Evolutionary conservation across 768 basidiomycete genomes (phyloP), one percentile per base, ranked within the genome.

Genomic region (Termitomyces eurrhizus): DNA sequence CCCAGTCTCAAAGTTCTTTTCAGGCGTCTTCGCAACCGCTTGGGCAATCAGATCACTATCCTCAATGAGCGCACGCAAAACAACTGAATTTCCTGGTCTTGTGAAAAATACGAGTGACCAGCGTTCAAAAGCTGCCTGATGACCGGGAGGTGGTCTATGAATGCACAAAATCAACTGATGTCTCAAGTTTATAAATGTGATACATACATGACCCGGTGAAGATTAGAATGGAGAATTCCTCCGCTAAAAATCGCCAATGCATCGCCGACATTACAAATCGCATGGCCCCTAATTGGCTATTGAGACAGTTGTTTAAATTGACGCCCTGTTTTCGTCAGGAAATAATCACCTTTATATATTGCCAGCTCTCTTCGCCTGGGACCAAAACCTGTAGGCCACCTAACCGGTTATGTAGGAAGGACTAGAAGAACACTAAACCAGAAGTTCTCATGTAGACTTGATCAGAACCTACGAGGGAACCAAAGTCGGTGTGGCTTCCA

Each of bases 401-500:
- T 7, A 42, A 18, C 3, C 78, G 79, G 67, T 89, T 90, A 65
- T 89, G 86, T 6, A 90, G 73, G 74, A 89, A 84, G 0, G 86
- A 85, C 83, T 86, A 49, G 75, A 61, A 5, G 70, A 60, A 59
- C 78, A 67, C 5, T 73, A 76, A n/a, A 42, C 41, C 3, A 2
- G 7, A 18, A 7, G 7, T 18, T 42, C 18, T n/a, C 8, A 42
- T 18, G 41, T n/a, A 42, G 41, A 42, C 6, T 50, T 33, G 1
- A 42, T 3, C 14, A 32, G 3, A 11, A 50, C 81, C 67, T 64
- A 87, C 86, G 59, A 89, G 68, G n/a, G 84, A 85, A 64, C 88
- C 87, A 63, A 89, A 89, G 69, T 89, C 88, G 3, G 87, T 88
- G 67, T 90, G 89, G 1, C 83, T 81, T 21, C 86, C 86, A n/a